These are phyloP conservation scores for Termitomyces eurrhizus DNA, from an alignment of 768 basidiomycete genomes.

Conservation along the genomic window DNA sequence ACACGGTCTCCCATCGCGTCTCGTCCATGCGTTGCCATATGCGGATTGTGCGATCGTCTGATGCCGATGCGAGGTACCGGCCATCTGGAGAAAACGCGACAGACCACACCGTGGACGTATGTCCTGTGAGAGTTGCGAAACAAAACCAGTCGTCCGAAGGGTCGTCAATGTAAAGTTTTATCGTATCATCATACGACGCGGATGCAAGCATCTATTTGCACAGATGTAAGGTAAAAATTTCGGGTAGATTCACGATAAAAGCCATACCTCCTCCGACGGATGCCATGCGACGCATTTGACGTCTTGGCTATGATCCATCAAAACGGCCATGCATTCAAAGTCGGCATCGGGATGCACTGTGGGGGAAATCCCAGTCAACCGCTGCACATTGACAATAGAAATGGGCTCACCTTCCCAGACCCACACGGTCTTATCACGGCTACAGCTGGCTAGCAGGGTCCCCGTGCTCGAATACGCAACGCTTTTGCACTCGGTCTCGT, in stretches of 20 bases:
- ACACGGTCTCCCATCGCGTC: slow-evolving; percentile 60
- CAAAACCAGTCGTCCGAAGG: slow-evolving; percentile 94
- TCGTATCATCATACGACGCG: slow-evolving; percentile 94
- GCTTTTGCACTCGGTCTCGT: slow-evolving; percentile 95
- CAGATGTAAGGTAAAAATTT: slow-evolving; percentile 3
- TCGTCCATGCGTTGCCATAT: slow-evolving; percentile 75
- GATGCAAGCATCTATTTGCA: slow-evolving; percentile 84
- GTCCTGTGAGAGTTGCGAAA: slow-evolving; percentile 76
- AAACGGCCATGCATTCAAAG: slow-evolving; percentile 90
- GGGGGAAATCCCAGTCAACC: slow-evolving; percentile 2
- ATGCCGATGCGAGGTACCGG: slow-evolving; percentile 79
- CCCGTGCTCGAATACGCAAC: slow-evolving; percentile 81
- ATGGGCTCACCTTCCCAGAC: slow-evolving; percentile 83
- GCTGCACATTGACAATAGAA: slow-evolving; percentile 3
- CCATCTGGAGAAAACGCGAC: slow-evolving; percentile 78
- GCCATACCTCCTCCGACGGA: slow-evolving; percentile 83
- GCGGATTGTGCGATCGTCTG: slow-evolving; percentile 79
- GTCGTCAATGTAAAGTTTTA: slow-evolving; percentile 91
- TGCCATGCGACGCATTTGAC: slow-evolving; percentile 96
- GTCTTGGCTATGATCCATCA: slow-evolving; percentile 97
- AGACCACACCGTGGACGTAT: slow-evolving; percentile 89
- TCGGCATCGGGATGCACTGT: slow-evolving; percentile 87
- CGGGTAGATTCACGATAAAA: neutral
- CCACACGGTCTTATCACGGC: slow-evolving; percentile 98
- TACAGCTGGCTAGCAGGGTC: slow-evolving; percentile 86